Conservation (phyloP, 2,329 filamentous ascomycete species). For the Fusarium sp. region DNA sequence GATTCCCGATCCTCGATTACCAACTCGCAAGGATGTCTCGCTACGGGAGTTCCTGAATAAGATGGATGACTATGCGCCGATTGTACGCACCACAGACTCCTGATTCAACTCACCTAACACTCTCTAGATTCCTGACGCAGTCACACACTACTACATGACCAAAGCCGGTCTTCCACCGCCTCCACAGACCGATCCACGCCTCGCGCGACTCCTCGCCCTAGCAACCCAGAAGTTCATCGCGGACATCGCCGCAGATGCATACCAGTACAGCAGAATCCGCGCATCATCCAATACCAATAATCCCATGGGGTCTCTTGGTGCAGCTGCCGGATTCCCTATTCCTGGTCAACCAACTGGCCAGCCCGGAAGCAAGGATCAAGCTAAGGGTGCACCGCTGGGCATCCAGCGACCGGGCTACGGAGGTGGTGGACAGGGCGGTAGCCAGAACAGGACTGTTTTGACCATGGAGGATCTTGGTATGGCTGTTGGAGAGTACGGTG, state of each 20-base stretch:
- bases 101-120: slow-evolving; percentile 12
- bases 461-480: slow-evolving; percentile 99
- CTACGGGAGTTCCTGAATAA: slow-evolving; percentile 92
- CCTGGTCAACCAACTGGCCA: slow-evolving; percentile 70
- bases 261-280: slow-evolving; percentile 96
- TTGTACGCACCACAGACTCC: slow-evolving; percentile 68
- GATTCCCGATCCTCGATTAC: slow-evolving; percentile 69
- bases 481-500: slow-evolving; percentile 97
- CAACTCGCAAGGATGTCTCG: slow-evolving; percentile 89
- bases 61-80: slow-evolving; percentile 98
- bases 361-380: slow-evolving; percentile 66
- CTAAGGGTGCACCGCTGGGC: slow-evolving; percentile 70
- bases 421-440: slow-evolving; percentile 88
- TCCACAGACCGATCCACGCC: slow-evolving; percentile 87
- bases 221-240: slow-evolving; percentile 99
- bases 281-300: slow-evolving; percentile 91
- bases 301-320: slow-evolving; percentile 87
- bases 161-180: slow-evolving; percentile 93
- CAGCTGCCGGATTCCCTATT: slow-evolving; percentile 74
- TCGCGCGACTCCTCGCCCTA: slow-evolving; percentile 91
- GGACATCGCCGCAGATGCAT: slow-evolving; percentile 95
- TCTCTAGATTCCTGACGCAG: slow-evolving; percentile 86
- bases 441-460: slow-evolving; percentile 90
- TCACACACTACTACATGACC: slow-evolving; percentile 98
- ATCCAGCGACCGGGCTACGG: slow-evolving; percentile 84